Evolutionary conservation across 345 rosid species (phyloP).

Genomic region (Eucalyptus albens): DNA sequence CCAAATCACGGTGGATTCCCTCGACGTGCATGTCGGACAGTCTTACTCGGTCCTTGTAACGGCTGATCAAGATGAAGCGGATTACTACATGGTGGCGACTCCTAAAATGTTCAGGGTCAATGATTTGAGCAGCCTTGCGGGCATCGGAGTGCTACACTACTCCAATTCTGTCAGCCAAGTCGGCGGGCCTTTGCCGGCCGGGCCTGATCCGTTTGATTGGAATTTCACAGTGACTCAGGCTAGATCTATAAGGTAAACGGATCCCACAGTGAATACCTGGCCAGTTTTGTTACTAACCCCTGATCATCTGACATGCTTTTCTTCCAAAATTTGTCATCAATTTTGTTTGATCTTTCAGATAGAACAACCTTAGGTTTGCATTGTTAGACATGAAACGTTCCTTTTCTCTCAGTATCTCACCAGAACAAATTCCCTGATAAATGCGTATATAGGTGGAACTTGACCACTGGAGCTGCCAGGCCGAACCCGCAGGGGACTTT

Average conservation of each 20-base stretch:
- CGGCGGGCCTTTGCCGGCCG: constrained; percentile 13
- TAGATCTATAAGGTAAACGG: constrained; percentile 13
- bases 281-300: not conserved
- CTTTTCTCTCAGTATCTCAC: not conserved
- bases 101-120: constrained; percentile 5
- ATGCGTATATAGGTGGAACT: constrained; percentile 26
- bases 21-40: constrained; percentile 34
- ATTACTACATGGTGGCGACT: constrained; percentile 26
- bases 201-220: constrained; percentile 25
- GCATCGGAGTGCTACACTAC: constrained; percentile 27
- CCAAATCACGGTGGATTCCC: constrained; percentile 14
- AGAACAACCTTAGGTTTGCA: not conserved
- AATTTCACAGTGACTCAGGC: constrained; percentile 27
- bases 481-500: constrained; percentile 58
- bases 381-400: not conserved
- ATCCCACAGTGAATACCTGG: not conserved
- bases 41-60: constrained; percentile 33
- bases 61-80: constrained; percentile 18
- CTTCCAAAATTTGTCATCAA: not conserved
- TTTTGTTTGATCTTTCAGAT: not conserved
- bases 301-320: not conserved
- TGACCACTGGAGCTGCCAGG: constrained; percentile 56
- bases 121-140: constrained; percentile 1
- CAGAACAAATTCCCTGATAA: not conserved
- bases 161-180: constrained; percentile 2